A percentile compares a stretch with the other conserved stretches of the same genome.
phyloP scores from a whole-genome alignment of 2,329 filamentous ascomycete genomes.

The Elsinoe ampelina region DNA sequence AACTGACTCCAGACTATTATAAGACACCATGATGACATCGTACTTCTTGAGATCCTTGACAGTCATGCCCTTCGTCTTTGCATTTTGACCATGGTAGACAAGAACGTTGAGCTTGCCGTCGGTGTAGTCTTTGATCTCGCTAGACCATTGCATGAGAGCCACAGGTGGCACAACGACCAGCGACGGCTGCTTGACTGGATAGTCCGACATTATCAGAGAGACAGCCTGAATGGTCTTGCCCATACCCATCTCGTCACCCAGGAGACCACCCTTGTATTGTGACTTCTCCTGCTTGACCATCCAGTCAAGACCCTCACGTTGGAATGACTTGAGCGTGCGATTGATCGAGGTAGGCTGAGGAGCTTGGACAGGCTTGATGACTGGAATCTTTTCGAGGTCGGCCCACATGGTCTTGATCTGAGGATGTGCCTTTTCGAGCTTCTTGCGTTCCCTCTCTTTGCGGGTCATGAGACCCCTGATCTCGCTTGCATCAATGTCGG shows the following conservation, averaged over 20 bases:
- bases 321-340: constrained; percentile 81
- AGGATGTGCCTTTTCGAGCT: constrained; percentile 68
- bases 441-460: constrained; percentile 46
- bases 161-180: constrained; percentile 88
- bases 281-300: constrained; percentile 84
- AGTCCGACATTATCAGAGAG: constrained; percentile 96
- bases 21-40: constrained; percentile 96
- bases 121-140: constrained; percentile 56
- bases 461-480: constrained; percentile 18
- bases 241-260: constrained; percentile 98
- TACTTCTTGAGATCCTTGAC: constrained; percentile 68
- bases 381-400: constrained; percentile 57
- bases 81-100: constrained; percentile 79
- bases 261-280: constrained; percentile 75
- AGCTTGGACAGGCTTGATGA: constrained; percentile 55
- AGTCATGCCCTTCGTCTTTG: constrained; percentile 68
- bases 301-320: constrained; percentile 89
- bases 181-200: constrained; percentile 70
- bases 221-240: constrained; percentile 98
- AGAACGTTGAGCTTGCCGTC: constrained; percentile 83
- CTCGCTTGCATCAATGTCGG: constrained; percentile 20
- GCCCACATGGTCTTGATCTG: constrained; percentile 77
- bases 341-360: constrained; percentile 69
- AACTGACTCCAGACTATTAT: constrained; percentile 81
- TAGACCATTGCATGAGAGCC: constrained; percentile 86